These are phyloP conservation scores for Metrosideros polymorpha DNA, from an alignment of 441 rosid genomes.

Conservation along the genomic window DNA sequence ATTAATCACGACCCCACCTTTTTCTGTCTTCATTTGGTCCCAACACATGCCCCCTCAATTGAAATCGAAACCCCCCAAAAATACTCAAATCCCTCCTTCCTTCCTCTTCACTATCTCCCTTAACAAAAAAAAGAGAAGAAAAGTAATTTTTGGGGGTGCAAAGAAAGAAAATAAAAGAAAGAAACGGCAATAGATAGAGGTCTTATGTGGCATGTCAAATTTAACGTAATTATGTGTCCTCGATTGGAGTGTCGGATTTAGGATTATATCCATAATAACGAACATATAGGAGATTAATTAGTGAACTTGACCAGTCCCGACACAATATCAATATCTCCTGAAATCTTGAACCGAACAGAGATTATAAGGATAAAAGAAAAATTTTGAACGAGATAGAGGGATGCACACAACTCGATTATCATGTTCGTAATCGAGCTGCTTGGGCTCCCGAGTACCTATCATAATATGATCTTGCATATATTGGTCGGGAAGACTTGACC, in stretches of 20 bases:
- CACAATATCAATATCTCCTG: no score
- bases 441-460: background rate
- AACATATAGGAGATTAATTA: background rate
- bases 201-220: background rate
- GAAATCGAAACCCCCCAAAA: background rate
- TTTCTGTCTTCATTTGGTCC: background rate
- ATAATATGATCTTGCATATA: background rate
- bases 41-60: background rate
- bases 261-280: background rate
- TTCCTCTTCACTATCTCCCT: background rate
- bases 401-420: background rate
- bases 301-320: fast-evolving
- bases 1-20: background rate
- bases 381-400: background rate
- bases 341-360: fast-evolving
- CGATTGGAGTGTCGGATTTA: background rate
- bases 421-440: background rate
- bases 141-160: background rate
- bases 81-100: background rate
- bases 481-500: background rate
- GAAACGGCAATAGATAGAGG: background rate
- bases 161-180: background rate
- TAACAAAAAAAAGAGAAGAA: background rate
- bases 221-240: background rate
- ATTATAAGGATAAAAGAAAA: background rate